These are phyloP conservation scores for Cladosporium velox DNA, from an alignment of 2,329 filamentous ascomycete genomes.

Conservation along the genomic window DNA sequence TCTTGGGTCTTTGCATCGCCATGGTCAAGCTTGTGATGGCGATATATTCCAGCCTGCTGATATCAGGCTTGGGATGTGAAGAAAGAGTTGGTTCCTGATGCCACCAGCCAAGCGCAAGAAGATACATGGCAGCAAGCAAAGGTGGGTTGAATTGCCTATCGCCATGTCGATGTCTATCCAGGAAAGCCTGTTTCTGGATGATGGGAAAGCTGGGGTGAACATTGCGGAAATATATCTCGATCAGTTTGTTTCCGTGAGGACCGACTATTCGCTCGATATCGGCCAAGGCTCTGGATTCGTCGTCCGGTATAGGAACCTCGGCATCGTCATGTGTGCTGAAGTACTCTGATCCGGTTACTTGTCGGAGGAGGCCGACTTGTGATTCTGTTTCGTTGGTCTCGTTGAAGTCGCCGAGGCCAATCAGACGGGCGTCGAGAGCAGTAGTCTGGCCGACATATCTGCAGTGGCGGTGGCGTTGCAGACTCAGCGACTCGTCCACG, in stretches of 20 bases:
- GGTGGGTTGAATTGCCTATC: slow-evolving; percentile 75
- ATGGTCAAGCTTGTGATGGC: slow-evolving; percentile 72
- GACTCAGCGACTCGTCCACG: slow-evolving; percentile 60
- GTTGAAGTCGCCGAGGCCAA: slow-evolving; percentile 78
- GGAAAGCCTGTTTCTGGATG: slow-evolving; percentile 76
- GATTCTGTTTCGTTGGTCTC: slow-evolving; percentile 78
- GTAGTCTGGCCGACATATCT: slow-evolving; percentile 83
- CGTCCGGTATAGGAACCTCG: slow-evolving; percentile 70
- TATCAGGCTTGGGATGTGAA: slow-evolving; percentile 66
- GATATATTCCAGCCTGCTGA: slow-evolving; percentile 71
- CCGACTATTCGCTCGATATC: slow-evolving; percentile 75
- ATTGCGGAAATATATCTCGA: slow-evolving; percentile 79
- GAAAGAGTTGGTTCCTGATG: slow-evolving; percentile 69
- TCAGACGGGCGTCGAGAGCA: slow-evolving; percentile 80
- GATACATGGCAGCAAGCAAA: slow-evolving; percentile 77
- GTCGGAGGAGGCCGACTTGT: slow-evolving; percentile 63
- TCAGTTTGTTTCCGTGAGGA: slow-evolving; percentile 72
- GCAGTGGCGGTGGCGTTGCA: slow-evolving; percentile 76
- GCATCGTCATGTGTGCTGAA: slow-evolving; percentile 79
- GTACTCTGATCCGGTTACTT: slow-evolving; percentile 75
- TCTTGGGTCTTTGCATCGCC: slow-evolving; percentile 78
- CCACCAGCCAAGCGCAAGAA: slow-evolving; percentile 88
- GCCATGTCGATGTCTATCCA: slow-evolving; percentile 73
- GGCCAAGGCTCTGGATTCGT: slow-evolving; percentile 67
- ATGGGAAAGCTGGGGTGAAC: slow-evolving; percentile 83